A percentile compares a stretch with the other conserved stretches of the same genome.
These are phyloP conservation scores for Leccinum fibrillosum DNA, from an alignment of 768 basidiomycete genomes.

Conservation along the genomic window DNA sequence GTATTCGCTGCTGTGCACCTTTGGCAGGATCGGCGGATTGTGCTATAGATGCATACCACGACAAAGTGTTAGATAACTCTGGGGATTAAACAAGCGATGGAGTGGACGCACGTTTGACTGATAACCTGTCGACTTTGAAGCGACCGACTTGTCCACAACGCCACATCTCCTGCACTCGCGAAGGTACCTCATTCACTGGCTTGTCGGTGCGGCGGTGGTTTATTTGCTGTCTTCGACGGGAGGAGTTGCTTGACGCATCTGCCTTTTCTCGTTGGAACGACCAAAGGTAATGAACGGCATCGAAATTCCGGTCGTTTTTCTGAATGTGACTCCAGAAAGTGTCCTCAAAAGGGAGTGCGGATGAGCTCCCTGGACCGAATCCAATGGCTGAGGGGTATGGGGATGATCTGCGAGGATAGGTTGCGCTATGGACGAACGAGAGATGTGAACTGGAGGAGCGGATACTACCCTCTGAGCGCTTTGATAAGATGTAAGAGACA, in stretches of 20 bases:
- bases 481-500: constrained; percentile 39
- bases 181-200: constrained; percentile 15
- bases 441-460: constrained; percentile 28
- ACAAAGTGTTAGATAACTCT: not conserved
- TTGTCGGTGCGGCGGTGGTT: constrained; percentile 16
- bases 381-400: constrained; percentile 23
- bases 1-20: constrained; percentile 65
- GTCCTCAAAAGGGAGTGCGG: constrained; percentile 37
- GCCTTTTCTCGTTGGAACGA: constrained; percentile 54
- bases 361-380: constrained; percentile 31
- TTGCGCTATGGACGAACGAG: constrained; percentile 15
- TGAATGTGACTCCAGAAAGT: constrained; percentile 37
- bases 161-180: constrained; percentile 59
- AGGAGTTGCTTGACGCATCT: constrained; percentile 28
- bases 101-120: constrained; percentile 33
- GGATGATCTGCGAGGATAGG: constrained; percentile 17
- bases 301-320: constrained; percentile 42
- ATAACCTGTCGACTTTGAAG: constrained; percentile 55
- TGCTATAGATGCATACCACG: constrained; percentile 23
- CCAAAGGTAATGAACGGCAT: constrained; percentile 48
- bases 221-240: constrained; percentile 23
- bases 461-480: constrained; percentile 31
- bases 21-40: constrained; percentile 47
- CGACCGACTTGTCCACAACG: constrained; percentile 57
- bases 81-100: constrained; percentile 18